These are phyloP conservation scores for Leucosporidium yakuticum DNA, from an alignment of 768 basidiomycete species.

Conservation along the genomic window DNA sequence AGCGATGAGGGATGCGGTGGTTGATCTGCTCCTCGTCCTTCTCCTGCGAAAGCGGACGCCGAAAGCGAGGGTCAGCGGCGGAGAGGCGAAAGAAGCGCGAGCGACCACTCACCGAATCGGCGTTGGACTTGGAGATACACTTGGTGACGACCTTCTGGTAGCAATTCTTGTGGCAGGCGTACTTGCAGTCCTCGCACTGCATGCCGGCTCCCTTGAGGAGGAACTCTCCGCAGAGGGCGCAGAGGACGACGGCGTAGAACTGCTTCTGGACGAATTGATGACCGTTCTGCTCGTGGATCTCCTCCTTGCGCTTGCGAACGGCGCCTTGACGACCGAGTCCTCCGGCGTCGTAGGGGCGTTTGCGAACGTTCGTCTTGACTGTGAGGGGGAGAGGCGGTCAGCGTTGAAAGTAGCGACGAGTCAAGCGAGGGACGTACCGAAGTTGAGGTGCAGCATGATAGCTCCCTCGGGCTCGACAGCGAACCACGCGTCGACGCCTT, in stretches of 20 bases:
- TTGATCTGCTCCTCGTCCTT: conserved; percentile 92
- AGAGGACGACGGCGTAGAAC: conserved; percentile 90
- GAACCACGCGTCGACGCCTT: conserved; percentile 83
- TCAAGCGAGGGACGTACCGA: conserved; percentile 57
- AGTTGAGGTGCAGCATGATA: conserved; percentile 77
- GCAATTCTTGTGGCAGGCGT: conserved; percentile 98
- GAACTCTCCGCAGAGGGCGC: conserved; percentile 96
- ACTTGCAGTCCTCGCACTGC: conserved; percentile 98
- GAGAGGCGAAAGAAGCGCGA: conserved; percentile 1
- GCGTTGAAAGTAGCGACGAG: background rate
- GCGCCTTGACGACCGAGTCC: conserved; percentile 97
- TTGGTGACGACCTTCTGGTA: conserved; percentile 99
- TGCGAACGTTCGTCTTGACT: conserved; percentile 98
- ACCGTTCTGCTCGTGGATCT: conserved; percentile 99
- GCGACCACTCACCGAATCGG: conserved; percentile 62
- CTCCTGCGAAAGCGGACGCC: conserved; percentile 53
- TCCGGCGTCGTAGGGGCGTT: conserved; percentile 85
- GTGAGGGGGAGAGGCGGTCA: conserved; percentile 1
- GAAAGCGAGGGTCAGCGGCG: background rate
- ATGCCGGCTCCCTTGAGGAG: conserved; percentile 86
- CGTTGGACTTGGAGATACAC: conserved; percentile 94
- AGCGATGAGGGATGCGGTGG: conserved; percentile 97
- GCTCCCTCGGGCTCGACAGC: conserved; percentile 96
- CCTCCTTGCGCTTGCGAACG: conserved; percentile 92
- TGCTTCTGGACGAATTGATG: conserved; percentile 96